These are phyloP conservation scores for Bipolaris gigantea DNA, from an alignment of 2,329 filamentous ascomycete species.

Conservation along the genomic window DNA sequence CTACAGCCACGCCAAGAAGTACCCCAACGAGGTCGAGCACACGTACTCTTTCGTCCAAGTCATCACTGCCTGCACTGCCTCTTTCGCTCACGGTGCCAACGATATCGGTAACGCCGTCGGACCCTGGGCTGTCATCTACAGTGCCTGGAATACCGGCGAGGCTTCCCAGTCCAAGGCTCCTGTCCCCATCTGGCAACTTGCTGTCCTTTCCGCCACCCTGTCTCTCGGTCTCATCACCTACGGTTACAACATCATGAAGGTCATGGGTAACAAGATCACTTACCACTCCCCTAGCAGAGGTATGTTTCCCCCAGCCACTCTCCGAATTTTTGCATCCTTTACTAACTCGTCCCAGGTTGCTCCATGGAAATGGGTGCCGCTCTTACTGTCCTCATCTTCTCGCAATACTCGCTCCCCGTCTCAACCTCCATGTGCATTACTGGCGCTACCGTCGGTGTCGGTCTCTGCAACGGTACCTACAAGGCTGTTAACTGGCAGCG, in stretches of 20 bases:
- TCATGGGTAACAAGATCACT: slow-evolving; percentile 81
- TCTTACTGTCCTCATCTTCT: slow-evolving; percentile 75
- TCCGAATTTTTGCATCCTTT: too few species aligned
- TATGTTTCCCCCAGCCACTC: too few species aligned
- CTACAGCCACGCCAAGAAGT: slow-evolving; percentile 54
- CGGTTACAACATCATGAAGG: slow-evolving; percentile 84
- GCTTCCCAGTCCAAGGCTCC: slow-evolving; percentile 63
- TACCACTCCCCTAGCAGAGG: slow-evolving; percentile 63
- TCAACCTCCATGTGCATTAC: slow-evolving; percentile 73
- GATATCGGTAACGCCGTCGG: slow-evolving; percentile 53
- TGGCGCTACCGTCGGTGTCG: slow-evolving; percentile 75
- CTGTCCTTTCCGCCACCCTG: slow-evolving; percentile 65
- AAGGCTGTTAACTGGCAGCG: slow-evolving; percentile 75
- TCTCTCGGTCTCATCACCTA: slow-evolving; percentile 70
- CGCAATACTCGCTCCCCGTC: slow-evolving; percentile 73
- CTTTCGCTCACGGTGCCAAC: slow-evolving; percentile 69
- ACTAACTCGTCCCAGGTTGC: slow-evolving; percentile 45
- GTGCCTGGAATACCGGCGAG: slow-evolving; percentile 59
- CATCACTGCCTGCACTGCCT: slow-evolving; percentile 48
- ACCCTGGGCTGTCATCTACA: slow-evolving; percentile 45
- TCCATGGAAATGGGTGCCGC: slow-evolving; percentile 82
- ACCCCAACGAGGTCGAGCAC: slow-evolving; percentile 45
- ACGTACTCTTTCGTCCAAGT: slow-evolving; percentile 56
- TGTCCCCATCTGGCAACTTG: slow-evolving; percentile 76
- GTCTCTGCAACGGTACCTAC: slow-evolving; percentile 71